Evolutionary conservation across 176 grass and related monocot genomes (phyloP).

Genomic region (Secale cereale): DNA sequence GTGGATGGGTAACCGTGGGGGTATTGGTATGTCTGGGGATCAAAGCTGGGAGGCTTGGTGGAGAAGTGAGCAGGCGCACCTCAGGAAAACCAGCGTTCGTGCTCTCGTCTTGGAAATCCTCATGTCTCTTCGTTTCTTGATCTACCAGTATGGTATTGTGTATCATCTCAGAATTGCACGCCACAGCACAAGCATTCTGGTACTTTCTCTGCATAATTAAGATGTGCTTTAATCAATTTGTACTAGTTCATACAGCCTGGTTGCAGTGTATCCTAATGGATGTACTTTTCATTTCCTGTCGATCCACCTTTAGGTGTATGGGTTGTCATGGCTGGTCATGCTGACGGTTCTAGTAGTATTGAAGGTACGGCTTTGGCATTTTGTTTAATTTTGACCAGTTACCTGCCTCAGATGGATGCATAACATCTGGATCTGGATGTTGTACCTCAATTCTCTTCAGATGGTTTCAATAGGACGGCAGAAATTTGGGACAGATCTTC

Average conservation of each 20-base stretch:
- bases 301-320: slow-evolving; percentile 68
- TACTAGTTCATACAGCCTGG: background rate
- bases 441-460: slow-evolving; percentile 38
- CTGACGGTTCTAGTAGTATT: slow-evolving; percentile 73
- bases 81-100: slow-evolving; percentile 62
- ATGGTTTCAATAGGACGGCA: slow-evolving; percentile 45
- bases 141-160: slow-evolving; percentile 97
- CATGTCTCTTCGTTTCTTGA: slow-evolving; percentile 85
- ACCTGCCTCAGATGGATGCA: background rate
- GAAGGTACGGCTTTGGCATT: slow-evolving; percentile 53
- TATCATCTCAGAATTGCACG: slow-evolving; percentile 85
- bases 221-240: slow-evolving; percentile 3
- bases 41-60: slow-evolving; percentile 98
- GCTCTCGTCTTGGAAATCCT: slow-evolving; percentile 77
- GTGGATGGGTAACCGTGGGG: slow-evolving; percentile 82
- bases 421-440: slow-evolving; percentile 11
- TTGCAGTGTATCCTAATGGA: slow-evolving; percentile 9
- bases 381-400: slow-evolving; percentile 11
- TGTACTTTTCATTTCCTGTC: slow-evolving; percentile 8
- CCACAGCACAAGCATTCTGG: slow-evolving; percentile 68
- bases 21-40: slow-evolving; percentile 67
- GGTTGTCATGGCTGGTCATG: slow-evolving; percentile 94
- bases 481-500: slow-evolving; percentile 60
- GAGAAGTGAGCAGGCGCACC: slow-evolving; percentile 73
- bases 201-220: slow-evolving; percentile 29